Conservation (phyloP, 2,329 filamentous ascomycete genomes). For the Fusarium compactum region DNA sequence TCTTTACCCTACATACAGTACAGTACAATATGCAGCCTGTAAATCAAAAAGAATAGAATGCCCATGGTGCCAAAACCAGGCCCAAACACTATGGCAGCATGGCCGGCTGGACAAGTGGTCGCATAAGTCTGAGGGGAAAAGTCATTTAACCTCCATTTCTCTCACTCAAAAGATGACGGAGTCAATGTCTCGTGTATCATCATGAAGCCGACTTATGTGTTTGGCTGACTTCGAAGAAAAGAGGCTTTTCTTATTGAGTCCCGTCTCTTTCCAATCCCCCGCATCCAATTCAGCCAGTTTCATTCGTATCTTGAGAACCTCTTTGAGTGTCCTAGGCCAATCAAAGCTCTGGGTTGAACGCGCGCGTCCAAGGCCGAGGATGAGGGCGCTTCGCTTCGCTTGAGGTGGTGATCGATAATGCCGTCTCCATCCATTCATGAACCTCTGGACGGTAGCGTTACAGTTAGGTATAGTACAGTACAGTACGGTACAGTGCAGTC, state of each 20-base stretch:
- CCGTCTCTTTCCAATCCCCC: slow-evolving; percentile 4
- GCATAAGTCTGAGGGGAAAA: slow-evolving; percentile 16
- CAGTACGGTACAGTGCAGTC: not conserved
- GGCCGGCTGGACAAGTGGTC: slow-evolving; percentile 17
- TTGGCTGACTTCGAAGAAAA: not conserved
- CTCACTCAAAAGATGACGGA: not conserved
- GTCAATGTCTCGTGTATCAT: slow-evolving; percentile 25
- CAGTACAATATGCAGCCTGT: not conserved
- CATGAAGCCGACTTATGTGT: slow-evolving; percentile 4
- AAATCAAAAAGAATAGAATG: slow-evolving; percentile 8
- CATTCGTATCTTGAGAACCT: slow-evolving; percentile 6
- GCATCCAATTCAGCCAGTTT: slow-evolving; percentile 7
- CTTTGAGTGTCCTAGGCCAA: slow-evolving; percentile 3
- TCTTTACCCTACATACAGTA: slow-evolving; percentile 22
- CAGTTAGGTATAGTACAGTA: not conserved
- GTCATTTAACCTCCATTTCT: not conserved
- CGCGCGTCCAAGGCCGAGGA: slow-evolving; percentile 28
- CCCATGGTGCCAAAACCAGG: not conserved
- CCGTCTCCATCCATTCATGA: not conserved
- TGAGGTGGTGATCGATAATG: slow-evolving; percentile 2
- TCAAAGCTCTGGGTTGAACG: slow-evolving; percentile 13
- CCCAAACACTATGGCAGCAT: slow-evolving; percentile 7
- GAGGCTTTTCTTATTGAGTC: slow-evolving; percentile 1
- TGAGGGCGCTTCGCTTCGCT: slow-evolving; percentile 20
- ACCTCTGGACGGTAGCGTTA: slow-evolving; percentile 8